A percentile compares a stretch with the other conserved stretches of the same genome.
These are phyloP conservation scores for Lojkania enalia DNA, from an alignment of 2,329 filamentous ascomycete species.

Conservation along the genomic window DNA sequence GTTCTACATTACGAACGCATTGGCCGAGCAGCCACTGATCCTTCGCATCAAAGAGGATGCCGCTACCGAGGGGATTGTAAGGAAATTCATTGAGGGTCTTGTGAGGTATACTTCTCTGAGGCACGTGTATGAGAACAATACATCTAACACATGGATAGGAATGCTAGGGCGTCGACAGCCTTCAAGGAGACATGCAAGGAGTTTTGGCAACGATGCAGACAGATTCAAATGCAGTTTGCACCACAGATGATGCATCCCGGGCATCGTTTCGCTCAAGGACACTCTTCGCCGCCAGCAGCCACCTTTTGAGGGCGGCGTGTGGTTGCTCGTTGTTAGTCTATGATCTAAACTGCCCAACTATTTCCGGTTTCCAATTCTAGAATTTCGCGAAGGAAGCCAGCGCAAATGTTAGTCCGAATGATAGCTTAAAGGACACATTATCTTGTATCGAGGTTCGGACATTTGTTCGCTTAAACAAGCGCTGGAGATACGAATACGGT, in stretches of 20 bases:
- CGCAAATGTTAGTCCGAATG: slow-evolving; percentile 73
- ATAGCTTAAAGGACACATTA: slow-evolving; percentile 66
- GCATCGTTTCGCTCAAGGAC: slow-evolving; percentile 29
- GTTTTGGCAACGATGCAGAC: slow-evolving; percentile 44
- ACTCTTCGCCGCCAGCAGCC: too few species aligned
- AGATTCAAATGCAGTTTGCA: slow-evolving; percentile 41
- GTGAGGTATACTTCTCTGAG: slow-evolving; percentile 28
- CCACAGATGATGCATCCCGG: slow-evolving; percentile 33
- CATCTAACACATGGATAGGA: slow-evolving; percentile 37
- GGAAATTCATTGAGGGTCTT: slow-evolving; percentile 40
- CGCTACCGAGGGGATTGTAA: slow-evolving; percentile 32
- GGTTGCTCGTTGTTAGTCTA: too few species aligned
- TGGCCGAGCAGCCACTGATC: slow-evolving; percentile 35
- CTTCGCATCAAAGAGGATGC: slow-evolving; percentile 33
- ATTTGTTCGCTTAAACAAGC: slow-evolving; percentile 56
- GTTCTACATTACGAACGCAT: slow-evolving; percentile 34
- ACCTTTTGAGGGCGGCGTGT: too few species aligned
- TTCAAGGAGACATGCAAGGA: slow-evolving; percentile 42
- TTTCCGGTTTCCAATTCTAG: too few species aligned
- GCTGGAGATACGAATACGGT: slow-evolving; percentile 54
- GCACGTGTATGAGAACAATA: not conserved
- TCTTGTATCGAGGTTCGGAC: slow-evolving; percentile 57
- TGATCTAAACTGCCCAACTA: too few species aligned
- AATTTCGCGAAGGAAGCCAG: slow-evolving; percentile 67
- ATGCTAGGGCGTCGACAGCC: slow-evolving; percentile 34